Evolutionary conservation across 2,329 filamentous ascomycete genomes (phyloP).

Genomic region (Xylariomycetidae sp.): DNA sequence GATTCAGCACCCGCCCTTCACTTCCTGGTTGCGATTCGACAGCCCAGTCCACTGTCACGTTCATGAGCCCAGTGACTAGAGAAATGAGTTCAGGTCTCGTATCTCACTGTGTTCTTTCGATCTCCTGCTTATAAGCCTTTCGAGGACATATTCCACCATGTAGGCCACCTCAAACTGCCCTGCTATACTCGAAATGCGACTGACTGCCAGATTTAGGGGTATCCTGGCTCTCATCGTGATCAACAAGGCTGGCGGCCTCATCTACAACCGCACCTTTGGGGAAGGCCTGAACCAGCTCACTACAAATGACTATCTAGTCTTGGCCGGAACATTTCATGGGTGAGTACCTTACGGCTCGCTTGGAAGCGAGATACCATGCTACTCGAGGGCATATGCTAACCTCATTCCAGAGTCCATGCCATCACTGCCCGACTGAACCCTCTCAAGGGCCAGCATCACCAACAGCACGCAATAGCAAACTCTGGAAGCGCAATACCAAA

Average conservation of each 20-base stretch:
- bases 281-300: slow-evolving; percentile 80
- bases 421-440: slow-evolving; percentile 60
- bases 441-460: slow-evolving; percentile 35
- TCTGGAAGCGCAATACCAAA: slow-evolving; percentile 27
- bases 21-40: too few species aligned
- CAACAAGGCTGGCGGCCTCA: slow-evolving; percentile 94
- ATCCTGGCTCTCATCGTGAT: slow-evolving; percentile 95
- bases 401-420: slow-evolving; percentile 53
- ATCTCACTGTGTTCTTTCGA: too few species aligned
- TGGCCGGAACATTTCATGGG: slow-evolving; percentile 97
- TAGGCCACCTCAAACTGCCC: slow-evolving; percentile 1
- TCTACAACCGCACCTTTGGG: slow-evolving; percentile 94
- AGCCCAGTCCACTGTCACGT: too few species aligned
- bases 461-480: slow-evolving; percentile 21
- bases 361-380: slow-evolving; percentile 3
- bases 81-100: too few species aligned
- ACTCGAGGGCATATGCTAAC: slow-evolving; percentile 16
- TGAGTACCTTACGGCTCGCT: slow-evolving; percentile 30
- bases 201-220: slow-evolving; percentile 64
- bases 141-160: slow-evolving; percentile 5
- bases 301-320: slow-evolving; percentile 93
- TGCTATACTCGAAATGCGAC: background rate
- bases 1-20: too few species aligned
- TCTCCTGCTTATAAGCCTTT: too few species aligned
- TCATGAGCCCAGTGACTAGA: too few species aligned